Base-by-base conservation (phyloP, 73 alveolate species). In the Loxodes magnus region DNA sequence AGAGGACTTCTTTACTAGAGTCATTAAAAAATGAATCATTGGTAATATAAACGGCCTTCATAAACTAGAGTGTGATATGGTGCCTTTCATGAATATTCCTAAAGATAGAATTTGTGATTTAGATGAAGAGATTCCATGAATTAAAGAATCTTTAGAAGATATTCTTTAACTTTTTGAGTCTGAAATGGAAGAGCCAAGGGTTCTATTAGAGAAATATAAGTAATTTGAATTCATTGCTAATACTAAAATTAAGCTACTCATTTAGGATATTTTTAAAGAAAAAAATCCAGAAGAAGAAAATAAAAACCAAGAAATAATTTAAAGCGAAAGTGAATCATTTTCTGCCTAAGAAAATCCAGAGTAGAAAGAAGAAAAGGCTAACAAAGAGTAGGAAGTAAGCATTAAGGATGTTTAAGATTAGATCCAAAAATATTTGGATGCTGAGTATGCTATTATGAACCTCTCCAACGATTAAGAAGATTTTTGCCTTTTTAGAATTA, bases 31-130 rank as follows among this genome's bases (percentile, higher is more conserved):
- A n/a, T 60, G 35, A 72, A 49, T 76, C 27, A 53, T 76, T 4
- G 54, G 31, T n/a, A 63, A 71, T 2, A 67, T 77, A 27, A 76
- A 69, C 50, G 20, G 44, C 15, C 76, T 75, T 37, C 19, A 43
- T 23, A 53, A 56, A 44, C 51, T 75, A 9, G 83, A 68, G 42
- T 55, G 36, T 31, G 83, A 59, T 33, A 35, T 75, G 2, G 75
- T 75, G 82, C 90, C 90, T 2, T 75, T 75, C 74, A 49, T 75
- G 38, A 55, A 68, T 17, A 64, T 44, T 27, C 68, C 20, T 31
- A 51, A 35, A 34, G 42, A 48, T 16, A 74, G 83, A 2, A 59
- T 56, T 44, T 75, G 67, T 55, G 56, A 60, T 25, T 49, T 75
- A 2, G 46, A 24, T 14, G 69, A 49, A 9, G 49, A 49, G 3